phyloP scores from a whole-genome alignment of 2,329 filamentous ascomycete species.

The Rosellinia necatrix region DNA sequence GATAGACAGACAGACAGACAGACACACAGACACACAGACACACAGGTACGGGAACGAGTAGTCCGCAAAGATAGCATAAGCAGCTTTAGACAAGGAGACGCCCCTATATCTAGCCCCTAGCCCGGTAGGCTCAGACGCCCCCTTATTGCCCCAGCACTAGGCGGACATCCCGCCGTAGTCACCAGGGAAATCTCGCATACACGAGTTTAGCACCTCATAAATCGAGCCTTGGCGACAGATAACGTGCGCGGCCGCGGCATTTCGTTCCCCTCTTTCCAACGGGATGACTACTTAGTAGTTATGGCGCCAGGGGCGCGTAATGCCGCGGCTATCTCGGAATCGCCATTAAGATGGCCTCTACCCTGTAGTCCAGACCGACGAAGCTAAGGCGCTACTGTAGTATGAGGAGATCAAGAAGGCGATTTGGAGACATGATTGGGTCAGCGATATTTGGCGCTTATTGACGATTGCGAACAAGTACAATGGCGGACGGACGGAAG shows the following conservation, averaged over 20 bases:
- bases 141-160: conserved; percentile 1
- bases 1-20: too few relatives aligned
- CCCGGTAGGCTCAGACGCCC: neutral
- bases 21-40: too few relatives aligned
- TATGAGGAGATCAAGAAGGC: neutral
- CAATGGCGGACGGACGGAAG: neutral
- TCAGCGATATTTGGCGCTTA: conserved; percentile 17
- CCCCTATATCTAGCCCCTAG: conserved; percentile 7
- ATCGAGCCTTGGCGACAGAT: conserved; percentile 14
- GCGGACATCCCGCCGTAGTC: conserved; percentile 3
- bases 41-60: neutral
- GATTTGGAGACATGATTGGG: conserved; percentile 21
- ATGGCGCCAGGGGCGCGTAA: conserved; percentile 23
- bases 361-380: conserved; percentile 20
- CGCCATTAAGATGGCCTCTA: conserved; percentile 6
- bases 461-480: conserved; percentile 4
- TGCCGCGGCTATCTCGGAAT: conserved; percentile 24
- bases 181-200: neutral
- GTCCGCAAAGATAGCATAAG: neutral
- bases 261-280: conserved; percentile 2
- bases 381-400: conserved; percentile 24
- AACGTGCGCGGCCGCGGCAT: conserved; percentile 16
- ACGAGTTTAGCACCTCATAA: conserved; percentile 9
- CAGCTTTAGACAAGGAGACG: conserved; percentile 4
- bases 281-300: conserved; percentile 17